Percentiles rank a stretch among this genome's conserved stretches.
phyloP scores from a whole-genome alignment of 2,329 filamentous ascomycete genomes.

The Penicillium sp. region DNA sequence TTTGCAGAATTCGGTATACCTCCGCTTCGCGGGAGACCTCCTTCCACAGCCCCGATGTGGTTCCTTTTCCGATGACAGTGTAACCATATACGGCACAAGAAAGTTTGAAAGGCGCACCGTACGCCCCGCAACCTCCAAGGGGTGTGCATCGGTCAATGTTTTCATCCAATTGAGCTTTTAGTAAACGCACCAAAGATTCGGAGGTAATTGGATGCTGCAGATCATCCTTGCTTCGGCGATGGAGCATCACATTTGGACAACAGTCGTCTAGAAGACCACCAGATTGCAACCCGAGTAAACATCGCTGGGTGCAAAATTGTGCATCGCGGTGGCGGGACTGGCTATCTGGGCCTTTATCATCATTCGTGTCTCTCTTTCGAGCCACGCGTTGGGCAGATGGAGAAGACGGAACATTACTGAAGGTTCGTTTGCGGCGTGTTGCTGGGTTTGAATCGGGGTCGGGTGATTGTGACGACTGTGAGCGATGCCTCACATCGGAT shows the following conservation, averaged over 20 bases:
- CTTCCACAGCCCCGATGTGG: slow-evolving; percentile 22
- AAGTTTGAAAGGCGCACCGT: slow-evolving; percentile 37
- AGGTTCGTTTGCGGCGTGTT: slow-evolving; percentile 1
- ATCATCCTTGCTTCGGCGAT: slow-evolving; percentile 15
- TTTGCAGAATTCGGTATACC: slow-evolving; percentile 12
- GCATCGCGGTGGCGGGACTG: slow-evolving; percentile 19
- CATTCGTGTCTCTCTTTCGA: not conserved
- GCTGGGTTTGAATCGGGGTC: slow-evolving; percentile 1
- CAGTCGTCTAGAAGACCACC: slow-evolving; percentile 24
- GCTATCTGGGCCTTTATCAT: not conserved
- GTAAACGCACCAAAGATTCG: slow-evolving; percentile 20
- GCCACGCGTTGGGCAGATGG: slow-evolving; percentile 3
- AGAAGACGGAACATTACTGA: not conserved
- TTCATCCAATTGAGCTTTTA: slow-evolving; percentile 34
- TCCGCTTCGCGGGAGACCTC: slow-evolving; percentile 17
- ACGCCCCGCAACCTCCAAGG: slow-evolving; percentile 29
- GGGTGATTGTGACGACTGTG: not conserved
- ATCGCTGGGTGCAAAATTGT: slow-evolving; percentile 36
- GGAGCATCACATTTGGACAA: slow-evolving; percentile 32
- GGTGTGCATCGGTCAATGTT: slow-evolving; percentile 34
- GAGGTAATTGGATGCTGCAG: slow-evolving; percentile 22
- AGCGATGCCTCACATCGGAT: not conserved
- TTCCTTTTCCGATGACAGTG: slow-evolving; percentile 38
- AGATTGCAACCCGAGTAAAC: slow-evolving; percentile 32
- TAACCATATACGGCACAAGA: slow-evolving; percentile 32